Percentiles rank a stretch among this genome's conserved stretches.
phyloP scores from a whole-genome alignment of 495 filamentous ascomycete genomes.

The Xylaria intraflava region DNA sequence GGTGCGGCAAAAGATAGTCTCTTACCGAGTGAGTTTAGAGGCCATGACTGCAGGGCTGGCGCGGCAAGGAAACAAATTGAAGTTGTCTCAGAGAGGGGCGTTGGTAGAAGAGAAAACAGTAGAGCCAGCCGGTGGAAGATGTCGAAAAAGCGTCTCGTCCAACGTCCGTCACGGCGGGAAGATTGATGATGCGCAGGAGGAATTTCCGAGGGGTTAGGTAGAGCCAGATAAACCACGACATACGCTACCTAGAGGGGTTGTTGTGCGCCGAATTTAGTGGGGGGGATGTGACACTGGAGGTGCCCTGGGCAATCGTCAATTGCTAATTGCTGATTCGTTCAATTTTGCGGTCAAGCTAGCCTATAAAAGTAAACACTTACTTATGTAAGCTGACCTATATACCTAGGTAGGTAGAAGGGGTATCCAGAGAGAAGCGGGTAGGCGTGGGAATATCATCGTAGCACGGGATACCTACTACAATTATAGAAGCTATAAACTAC shows the following conservation, averaged over 20 bases:
- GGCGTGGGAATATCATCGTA: not conserved
- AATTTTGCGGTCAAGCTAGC: not conserved
- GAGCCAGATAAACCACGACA: conserved; percentile 6
- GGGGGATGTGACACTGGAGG: not conserved
- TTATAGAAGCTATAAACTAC: too few species aligned
- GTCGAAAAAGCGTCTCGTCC: not conserved
- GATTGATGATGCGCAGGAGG: conserved; percentile 3
- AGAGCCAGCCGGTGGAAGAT: not conserved
- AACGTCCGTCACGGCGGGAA: not conserved
- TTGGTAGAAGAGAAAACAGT: not conserved
- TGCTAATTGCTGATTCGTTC: conserved; percentile 1
- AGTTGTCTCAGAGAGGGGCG: not conserved
- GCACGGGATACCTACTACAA: too few species aligned
- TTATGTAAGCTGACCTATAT: too few species aligned
- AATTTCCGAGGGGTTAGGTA: conserved; percentile 8
- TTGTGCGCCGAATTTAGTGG: conserved; percentile 9
- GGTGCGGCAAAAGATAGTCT: not conserved
- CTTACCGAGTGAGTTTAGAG: conserved; percentile 35
- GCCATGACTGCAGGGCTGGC: conserved; percentile 25
- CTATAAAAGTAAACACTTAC: not conserved
- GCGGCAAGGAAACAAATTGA: conserved; percentile 1
- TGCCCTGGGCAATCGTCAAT: conserved; percentile 5
- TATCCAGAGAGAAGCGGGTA: not conserved
- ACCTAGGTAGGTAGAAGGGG: too few species aligned
- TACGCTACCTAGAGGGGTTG: not conserved